phyloP scores from a whole-genome alignment of 495 filamentous ascomycete genomes.

The Recurvomyces mirabilis region DNA sequence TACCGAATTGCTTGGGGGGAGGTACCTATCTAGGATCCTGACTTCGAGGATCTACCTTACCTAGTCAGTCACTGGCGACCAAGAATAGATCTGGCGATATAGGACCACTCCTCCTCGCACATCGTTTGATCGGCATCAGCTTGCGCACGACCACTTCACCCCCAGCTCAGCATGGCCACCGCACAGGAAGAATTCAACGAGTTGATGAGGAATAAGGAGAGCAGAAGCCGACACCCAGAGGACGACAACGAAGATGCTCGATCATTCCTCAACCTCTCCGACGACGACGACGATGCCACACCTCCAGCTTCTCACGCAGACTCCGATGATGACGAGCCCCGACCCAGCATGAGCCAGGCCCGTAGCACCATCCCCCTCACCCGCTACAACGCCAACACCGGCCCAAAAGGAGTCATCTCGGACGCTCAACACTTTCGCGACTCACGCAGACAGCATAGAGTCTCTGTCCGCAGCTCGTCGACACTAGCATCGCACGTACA shows the following conservation, averaged over 20 bases:
- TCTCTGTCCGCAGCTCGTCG: conserved; percentile 10
- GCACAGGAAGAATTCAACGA: conserved; percentile 81
- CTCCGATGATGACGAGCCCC: conserved; percentile 45
- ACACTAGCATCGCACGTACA: conserved; percentile 5
- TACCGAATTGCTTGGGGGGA: no score
- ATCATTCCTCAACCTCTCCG: conserved; percentile 24
- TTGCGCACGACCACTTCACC: not conserved
- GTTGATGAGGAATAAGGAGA: conserved; percentile 48
- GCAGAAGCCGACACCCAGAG: conserved; percentile 35
- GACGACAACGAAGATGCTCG: conserved; percentile 15
- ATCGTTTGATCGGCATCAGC: not conserved
- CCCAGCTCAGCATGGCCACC: conserved; percentile 27
- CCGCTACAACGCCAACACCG: conserved; percentile 62
- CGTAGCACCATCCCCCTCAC: conserved; percentile 40
- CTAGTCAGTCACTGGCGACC: no score
- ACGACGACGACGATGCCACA: conserved; percentile 40
- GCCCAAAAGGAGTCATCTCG: conserved; percentile 96
- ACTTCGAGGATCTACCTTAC: no score
- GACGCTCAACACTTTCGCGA: conserved; percentile 86
- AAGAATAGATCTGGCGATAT: no score
- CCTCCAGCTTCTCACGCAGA: conserved; percentile 27
- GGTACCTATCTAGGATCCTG: no score
- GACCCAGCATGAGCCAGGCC: conserved; percentile 42
- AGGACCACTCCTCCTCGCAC: not conserved
- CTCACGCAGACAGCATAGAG: conserved; percentile 50